Evolutionary conservation across 1,284 basidiomycete species (phyloP).

Genomic region (Kalmanozyma brasiliensis): DNA sequence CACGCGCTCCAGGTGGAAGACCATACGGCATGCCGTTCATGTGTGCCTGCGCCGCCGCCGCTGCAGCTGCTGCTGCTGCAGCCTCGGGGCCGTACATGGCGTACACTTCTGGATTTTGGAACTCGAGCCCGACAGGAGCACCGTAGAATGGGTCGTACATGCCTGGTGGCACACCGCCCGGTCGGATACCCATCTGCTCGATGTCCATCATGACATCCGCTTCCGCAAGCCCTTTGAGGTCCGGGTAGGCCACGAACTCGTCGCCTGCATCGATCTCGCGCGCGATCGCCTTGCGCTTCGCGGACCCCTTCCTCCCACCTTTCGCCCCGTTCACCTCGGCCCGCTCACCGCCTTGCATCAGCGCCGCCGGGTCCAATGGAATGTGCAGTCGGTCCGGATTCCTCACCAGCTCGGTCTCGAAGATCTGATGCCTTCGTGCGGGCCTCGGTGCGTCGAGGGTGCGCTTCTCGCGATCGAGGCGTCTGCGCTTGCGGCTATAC

Average conservation of each 20-base stretch:
- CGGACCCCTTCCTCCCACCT: conserved; percentile 26
- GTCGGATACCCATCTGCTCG: conserved; percentile 65
- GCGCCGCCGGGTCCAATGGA: conserved; percentile 8
- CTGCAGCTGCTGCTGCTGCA: conserved; percentile 39
- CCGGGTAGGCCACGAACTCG: conserved; percentile 62
- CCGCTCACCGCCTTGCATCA: conserved; percentile 12
- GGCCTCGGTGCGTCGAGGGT: conserved; percentile 78
- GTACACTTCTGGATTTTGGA: conserved; percentile 40
- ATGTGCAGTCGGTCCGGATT: conserved; percentile 54
- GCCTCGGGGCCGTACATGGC: conserved; percentile 47
- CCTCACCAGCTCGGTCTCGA: conserved; percentile 64
- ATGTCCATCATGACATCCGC: conserved; percentile 63
- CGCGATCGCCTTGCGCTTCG: conserved; percentile 40
- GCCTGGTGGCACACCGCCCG: conserved; percentile 28
- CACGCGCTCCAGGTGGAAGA: conserved; percentile 20
- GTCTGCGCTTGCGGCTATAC: conserved; percentile 80
- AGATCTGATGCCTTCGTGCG: conserved; percentile 62
- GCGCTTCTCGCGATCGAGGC: conserved; percentile 82
- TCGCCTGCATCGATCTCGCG: conserved; percentile 38
- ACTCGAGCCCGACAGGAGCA: conserved; percentile 27
- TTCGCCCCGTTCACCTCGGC: conserved; percentile 8
- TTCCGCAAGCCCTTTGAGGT: conserved; percentile 61
- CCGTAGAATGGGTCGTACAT: conserved; percentile 48
- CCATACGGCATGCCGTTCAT: conserved; percentile 43
- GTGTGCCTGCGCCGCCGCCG: conserved; percentile 38